A percentile compares a stretch with the other conserved stretches of the same genome.
Evolutionary conservation across 2,329 filamentous ascomycete species (phyloP).

Genomic region (Lachnellula arida): DNA sequence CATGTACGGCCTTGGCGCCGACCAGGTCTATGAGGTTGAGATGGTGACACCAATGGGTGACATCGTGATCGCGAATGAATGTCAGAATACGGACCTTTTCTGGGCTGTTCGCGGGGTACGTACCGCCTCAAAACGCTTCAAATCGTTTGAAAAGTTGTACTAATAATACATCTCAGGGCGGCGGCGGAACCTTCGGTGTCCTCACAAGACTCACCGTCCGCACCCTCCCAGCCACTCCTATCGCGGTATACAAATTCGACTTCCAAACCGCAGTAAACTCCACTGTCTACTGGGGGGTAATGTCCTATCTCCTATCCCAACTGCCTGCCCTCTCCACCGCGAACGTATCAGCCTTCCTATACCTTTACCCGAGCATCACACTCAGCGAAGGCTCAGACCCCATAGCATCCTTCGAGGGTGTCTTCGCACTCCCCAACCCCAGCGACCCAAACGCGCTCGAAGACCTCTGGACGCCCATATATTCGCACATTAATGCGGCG

Average conservation of each 20-base stretch:
- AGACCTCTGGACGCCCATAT: slow-evolving; percentile 18
- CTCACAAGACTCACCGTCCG: slow-evolving; percentile 51
- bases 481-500: slow-evolving; percentile 32
- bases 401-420: slow-evolving; percentile 27
- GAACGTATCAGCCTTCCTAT: slow-evolving; percentile 46
- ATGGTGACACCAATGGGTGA: slow-evolving; percentile 9
- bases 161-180: slow-evolving; percentile 33
- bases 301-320: slow-evolving; percentile 42
- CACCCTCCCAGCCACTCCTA: slow-evolving; percentile 40
- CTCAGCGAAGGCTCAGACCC: slow-evolving; percentile 24
- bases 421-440: slow-evolving; percentile 31
- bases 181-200: slow-evolving; percentile 57
- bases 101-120: slow-evolving; percentile 14
- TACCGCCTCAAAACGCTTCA: not conserved
- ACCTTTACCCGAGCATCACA: slow-evolving; percentile 37
- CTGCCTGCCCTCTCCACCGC: slow-evolving; percentile 44
- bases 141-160: not conserved
- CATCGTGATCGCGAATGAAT: slow-evolving; percentile 4
- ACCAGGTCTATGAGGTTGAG: slow-evolving; percentile 9
- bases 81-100: slow-evolving; percentile 11
- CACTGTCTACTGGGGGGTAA: slow-evolving; percentile 40
- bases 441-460: slow-evolving; percentile 28
- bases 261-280: slow-evolving; percentile 29
- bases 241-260: slow-evolving; percentile 31
- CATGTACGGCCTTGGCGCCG: slow-evolving; percentile 10